Base-by-base conservation (phyloP, 768 basidiomycete genomes). In the Cantharellus cinnabarinus region DNA sequence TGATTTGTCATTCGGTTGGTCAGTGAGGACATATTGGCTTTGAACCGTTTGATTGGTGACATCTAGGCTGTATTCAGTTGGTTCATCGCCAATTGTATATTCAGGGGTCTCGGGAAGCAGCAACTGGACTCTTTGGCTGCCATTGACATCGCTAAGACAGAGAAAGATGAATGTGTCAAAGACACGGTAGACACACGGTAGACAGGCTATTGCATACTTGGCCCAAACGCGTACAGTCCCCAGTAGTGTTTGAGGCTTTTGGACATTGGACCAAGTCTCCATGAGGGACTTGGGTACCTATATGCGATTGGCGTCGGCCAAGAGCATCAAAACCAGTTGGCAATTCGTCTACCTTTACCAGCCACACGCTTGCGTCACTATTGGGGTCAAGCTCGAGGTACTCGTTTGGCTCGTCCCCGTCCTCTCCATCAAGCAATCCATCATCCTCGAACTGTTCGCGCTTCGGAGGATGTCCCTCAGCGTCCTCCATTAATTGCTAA, bases 211-310 rank as follows among this genome's bases (percentile, higher is more conserved):
- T 29, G 50, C 50, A 41, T 15, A 60, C 60, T 15, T 35, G 50
- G 59, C 50, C 39, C 70, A 72, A 2, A 73, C 68, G 2, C 71
- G 59, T 58, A 75, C 63, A 5, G 68, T 68, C 0, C 71, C 73
- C 29, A 75, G 60, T 5, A 69, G 65, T 4, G 70, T 65, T 2
- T 69, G 71, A 2, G 67, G 66, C 34, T 69, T 65, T 48, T 64
- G 57, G 34, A 70, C 67, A 54, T 64, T 59, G 59, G 65, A 64
- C 73, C 73, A 75, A 52, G 67, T 65, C 60, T 75, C 73, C 59
- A 71, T 64, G 48, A 75, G 57, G 63, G 73, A 73, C 51, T 71
- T 67, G 3, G 73, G 73, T 14, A 75, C 68, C 68, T 70, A 61
- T 1, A 39, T 10, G 14, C 15, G 14, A 57, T 57, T 39, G 40